Base-by-base conservation (phyloP, 2,329 filamentous ascomycete species). In the Cladosporium austrohemisphaericum region DNA sequence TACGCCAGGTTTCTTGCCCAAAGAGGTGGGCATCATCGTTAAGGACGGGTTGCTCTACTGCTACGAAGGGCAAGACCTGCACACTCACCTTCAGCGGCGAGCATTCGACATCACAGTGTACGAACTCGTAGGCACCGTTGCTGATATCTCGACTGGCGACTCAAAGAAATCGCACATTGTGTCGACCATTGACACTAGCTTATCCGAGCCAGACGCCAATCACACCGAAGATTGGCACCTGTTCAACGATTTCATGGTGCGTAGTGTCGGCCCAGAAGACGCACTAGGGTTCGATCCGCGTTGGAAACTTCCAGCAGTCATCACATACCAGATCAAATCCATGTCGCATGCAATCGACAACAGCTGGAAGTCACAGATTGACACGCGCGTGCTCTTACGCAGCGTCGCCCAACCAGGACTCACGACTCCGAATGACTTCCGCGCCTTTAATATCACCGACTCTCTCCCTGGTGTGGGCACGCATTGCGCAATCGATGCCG, bases 171-270 rank as follows among this genome's bases (percentile, higher is more conserved):
- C 90, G 0, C 93, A 98, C 69, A 75, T 98, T 18, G 90, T 97
- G 6, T 88, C 90, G 9, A 86, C 95, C 67, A 83, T 95, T 57
- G 94, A 98, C 65, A 84, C 86, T 50, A 79, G 80, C 10, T 82
- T 88, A 44, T 81, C 86, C 0, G 80, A 82, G 48, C 73, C 76
- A 0, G 74, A 79, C 33, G 66, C 78, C 0, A 76, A 81, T 1
- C 73, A 72, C 3, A 77, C 82, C 55, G 85, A 81, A 60, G 84
- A 85, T 59, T 98, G 94, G 94, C 89, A 97, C 68, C 71, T 98
- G 1, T 96, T 98, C 73, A 98, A 98, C 60, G 93, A 98, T 69
- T 98, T 98, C 62, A 71, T 95, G 28, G 94, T 98, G 18, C 82
- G 87, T 10, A 83, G 85, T 8, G 81, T 95, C 13, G 81, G 84